Evolutionary conservation across 2,329 filamentous ascomycete genomes (phyloP).

Genomic region (Cordyceps pruinosa): DNA sequence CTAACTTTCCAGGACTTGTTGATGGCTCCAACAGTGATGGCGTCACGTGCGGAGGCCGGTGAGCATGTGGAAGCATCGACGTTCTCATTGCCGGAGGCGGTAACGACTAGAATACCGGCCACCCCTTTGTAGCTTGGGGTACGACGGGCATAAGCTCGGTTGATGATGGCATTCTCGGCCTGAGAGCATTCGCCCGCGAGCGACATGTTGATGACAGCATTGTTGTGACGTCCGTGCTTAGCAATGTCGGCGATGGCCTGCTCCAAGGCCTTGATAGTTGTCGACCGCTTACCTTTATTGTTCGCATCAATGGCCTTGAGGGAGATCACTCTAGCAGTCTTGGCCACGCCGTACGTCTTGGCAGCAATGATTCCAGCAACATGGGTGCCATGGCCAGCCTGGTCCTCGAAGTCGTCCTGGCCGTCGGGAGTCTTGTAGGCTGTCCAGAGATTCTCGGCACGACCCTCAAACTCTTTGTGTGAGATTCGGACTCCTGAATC

Average conservation of each 20-base stretch:
- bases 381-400: conserved; percentile 54
- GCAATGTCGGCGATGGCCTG: neutral
- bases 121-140: neutral
- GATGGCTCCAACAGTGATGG: conserved; percentile 44
- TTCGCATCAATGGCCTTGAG: neutral
- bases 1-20: conserved; percentile 30
- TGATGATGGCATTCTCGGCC: neutral
- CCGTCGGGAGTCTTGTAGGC: conserved; percentile 20
- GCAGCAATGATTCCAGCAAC: conserved; percentile 56
- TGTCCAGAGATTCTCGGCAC: neutral
- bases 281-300: neutral
- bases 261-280: neutral
- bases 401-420: conserved; percentile 20
- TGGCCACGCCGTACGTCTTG: conserved; percentile 55
- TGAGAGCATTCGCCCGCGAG: neutral
- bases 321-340: conserved; percentile 43
- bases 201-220: neutral
- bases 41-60: conserved; percentile 37
- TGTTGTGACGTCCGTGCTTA: neutral
- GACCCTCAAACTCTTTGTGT: neutral
- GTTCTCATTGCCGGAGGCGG: conserved; percentile 29
- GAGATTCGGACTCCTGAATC: conserved; percentile 23
- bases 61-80: conserved; percentile 36
- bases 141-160: neutral
- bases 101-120: neutral